Conservation (phyloP, 2,329 filamentous ascomycete species). For the Daldinia sp. region DNA sequence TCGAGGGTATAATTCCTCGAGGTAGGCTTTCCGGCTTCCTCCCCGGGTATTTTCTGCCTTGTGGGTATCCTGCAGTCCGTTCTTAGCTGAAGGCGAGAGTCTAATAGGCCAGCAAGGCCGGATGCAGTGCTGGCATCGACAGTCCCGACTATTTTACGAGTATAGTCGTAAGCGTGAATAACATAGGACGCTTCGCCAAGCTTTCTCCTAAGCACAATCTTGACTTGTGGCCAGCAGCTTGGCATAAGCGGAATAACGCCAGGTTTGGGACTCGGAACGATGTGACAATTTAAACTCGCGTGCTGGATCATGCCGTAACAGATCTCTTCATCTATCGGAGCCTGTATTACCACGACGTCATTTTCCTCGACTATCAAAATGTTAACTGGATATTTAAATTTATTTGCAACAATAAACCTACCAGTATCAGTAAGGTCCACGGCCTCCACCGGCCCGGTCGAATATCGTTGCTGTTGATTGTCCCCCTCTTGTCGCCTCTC, state of each 20-base stretch:
- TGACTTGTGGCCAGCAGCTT: conserved; percentile 75
- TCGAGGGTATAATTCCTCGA: conserved; percentile 71
- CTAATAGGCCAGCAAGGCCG: conserved; percentile 76
- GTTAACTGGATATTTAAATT: conserved; percentile 26
- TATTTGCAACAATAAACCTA: conserved; percentile 55
- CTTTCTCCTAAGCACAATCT: conserved; percentile 71
- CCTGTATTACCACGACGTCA: conserved; percentile 64
- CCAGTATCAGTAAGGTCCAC: conserved; percentile 66
- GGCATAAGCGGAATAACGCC: conserved; percentile 66
- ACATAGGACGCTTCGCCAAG: conserved; percentile 62
- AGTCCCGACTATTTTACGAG: conserved; percentile 75
- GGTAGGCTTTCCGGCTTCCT: conserved; percentile 68
- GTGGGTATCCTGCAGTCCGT: conserved; percentile 75
- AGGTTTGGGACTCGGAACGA: conserved; percentile 74
- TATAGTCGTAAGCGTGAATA: conserved; percentile 79
- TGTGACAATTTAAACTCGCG: conserved; percentile 70
- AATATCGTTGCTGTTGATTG: conserved; percentile 30
- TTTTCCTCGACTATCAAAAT: conserved; percentile 58
- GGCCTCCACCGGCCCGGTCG: conserved; percentile 50
- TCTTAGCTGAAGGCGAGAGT: conserved; percentile 71
- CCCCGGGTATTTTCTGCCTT: conserved; percentile 68
- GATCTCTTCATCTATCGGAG: conserved; percentile 73
- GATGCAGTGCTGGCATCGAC: conserved; percentile 73
- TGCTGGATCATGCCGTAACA: conserved; percentile 82
- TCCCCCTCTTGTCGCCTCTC: conserved; percentile 61